Evolutionary conservation across 2,329 filamentous ascomycete genomes (phyloP).

Genomic region (Cladosporium sp.): DNA sequence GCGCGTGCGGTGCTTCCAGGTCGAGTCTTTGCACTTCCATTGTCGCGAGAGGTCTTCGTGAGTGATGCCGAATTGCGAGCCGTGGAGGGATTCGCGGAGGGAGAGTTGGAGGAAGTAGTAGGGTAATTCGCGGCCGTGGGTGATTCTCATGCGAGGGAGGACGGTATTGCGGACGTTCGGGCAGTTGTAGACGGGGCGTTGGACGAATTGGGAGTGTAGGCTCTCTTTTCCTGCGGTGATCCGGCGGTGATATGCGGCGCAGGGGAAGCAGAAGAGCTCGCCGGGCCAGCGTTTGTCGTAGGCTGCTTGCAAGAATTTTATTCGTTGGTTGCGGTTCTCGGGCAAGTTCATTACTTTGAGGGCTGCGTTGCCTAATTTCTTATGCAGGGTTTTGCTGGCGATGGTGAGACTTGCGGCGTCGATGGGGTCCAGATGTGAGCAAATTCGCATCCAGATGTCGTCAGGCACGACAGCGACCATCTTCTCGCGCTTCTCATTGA

Average conservation of each 20-base stretch:
- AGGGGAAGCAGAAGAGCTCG: conserved; percentile 58
- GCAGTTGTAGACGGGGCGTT: conserved; percentile 56
- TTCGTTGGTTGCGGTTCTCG: conserved; percentile 43
- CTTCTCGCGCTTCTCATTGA: conserved; percentile 29
- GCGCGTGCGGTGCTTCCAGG: conserved; percentile 54
- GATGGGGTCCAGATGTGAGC: conserved; percentile 39
- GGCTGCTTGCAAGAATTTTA: conserved; percentile 43
- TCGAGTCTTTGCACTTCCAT: conserved; percentile 48
- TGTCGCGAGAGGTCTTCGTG: conserved; percentile 47
- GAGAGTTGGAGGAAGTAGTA: conserved; percentile 58
- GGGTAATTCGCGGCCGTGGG: conserved; percentile 52
- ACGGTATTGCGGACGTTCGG: conserved; percentile 50
- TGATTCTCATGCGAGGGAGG: conserved; percentile 51
- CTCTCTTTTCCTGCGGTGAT: conserved; percentile 51
- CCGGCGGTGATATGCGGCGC: conserved; percentile 52
- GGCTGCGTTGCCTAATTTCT: conserved; percentile 38
- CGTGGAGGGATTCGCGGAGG: conserved; percentile 47
- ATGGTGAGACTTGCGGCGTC: conserved; percentile 49
- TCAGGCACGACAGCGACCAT: conserved; percentile 44
- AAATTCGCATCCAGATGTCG: conserved; percentile 45
- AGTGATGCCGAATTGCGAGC: conserved; percentile 45
- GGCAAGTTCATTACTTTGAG: conserved; percentile 39
- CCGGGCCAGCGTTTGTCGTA: conserved; percentile 51
- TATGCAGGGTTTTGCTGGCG: conserved; percentile 44
- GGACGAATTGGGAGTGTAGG: conserved; percentile 49